Evolutionary conservation across 1,139 yeast genomes (phyloP), one percentile per base, ranked within the genome.

Genomic region (Taphrina deformans): DNA sequence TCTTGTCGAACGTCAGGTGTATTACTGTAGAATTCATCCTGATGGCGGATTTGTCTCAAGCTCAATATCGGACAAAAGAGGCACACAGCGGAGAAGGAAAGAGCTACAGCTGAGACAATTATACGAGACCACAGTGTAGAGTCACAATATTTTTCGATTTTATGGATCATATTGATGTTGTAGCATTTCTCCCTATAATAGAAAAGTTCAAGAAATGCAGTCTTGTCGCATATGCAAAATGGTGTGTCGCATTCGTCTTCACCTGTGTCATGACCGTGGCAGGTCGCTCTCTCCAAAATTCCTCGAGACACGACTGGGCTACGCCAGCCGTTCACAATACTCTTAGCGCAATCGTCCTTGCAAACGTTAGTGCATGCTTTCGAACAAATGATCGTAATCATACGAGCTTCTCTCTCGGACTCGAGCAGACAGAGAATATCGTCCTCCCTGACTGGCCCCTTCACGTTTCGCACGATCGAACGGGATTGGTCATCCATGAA

Each of bases 401-500:
- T 76, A 83, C 95, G 88, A 78, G 98, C 99, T 86, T 93, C 98
- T 87, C 98, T 93, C 86, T 93, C 98, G 76, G 98, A 93, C 85
- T 93, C 98, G 97, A 93, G 93, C 81, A 93, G 87, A 82, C 97
- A 93, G 81, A 93, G 88, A 83, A 93, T 90, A 82, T 93, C 99
- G 83, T 92, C 90, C 84, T 92, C 98, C 85, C 98, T 90, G 80
- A 92, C 98, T 82, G 99, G 97, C 78, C 99, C 99, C 71, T 69
- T 93, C 82, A 93, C 99, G 87, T 93, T 93, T 88, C 99, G 91
- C 85, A 93, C 97, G 79, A 93, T 92, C 79, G 97, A 89, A 87
- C 98, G 91, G 81, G 96, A 84, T 77, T 96, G 84, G 81, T 93
- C 98, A 82, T 92, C 98, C 81, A 93, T 86, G 88, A 93, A 93